Conservation (phyloP, 1,284 basidiomycete species). For the Ustilago xerochloae region DNA sequence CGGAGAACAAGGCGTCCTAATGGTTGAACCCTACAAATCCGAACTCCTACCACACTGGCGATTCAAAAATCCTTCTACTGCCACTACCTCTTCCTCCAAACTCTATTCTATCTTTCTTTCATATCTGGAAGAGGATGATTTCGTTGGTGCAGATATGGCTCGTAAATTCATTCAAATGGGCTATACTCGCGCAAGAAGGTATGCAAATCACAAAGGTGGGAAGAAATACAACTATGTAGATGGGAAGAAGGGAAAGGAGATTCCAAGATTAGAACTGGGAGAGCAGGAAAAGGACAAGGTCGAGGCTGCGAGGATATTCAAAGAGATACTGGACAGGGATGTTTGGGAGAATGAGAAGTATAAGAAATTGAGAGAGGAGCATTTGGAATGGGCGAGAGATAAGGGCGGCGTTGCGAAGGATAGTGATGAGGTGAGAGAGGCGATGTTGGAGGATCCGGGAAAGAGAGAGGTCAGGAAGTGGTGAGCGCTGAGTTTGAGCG, state of each 20-base stretch:
- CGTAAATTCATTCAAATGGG: constrained; percentile 51
- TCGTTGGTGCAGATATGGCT: constrained; percentile 42
- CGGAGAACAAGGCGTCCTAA: constrained; percentile 50
- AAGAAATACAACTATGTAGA: constrained; percentile 31
- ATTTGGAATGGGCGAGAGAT: constrained; percentile 16
- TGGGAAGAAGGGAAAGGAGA: constrained; percentile 1
- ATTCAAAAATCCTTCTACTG: constrained; percentile 30
- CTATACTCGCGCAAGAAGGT: constrained; percentile 40
- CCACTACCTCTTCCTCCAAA: constrained; percentile 18
- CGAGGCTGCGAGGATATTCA: constrained; percentile 41
- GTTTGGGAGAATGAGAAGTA: constrained; percentile 33
- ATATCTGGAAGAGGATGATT: constrained; percentile 35
- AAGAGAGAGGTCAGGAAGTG: constrained; percentile 13
- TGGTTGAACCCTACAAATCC: constrained; percentile 49
- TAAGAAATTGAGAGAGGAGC: constrained; percentile 19
- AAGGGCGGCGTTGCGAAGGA: not conserved
- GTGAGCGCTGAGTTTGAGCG: not conserved
- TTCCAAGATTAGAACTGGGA: constrained; percentile 9
- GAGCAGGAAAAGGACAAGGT: constrained; percentile 41
- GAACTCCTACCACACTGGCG: constrained; percentile 43
- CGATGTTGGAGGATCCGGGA: constrained; percentile 6
- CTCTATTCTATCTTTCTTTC: constrained; percentile 20
- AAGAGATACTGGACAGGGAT: constrained; percentile 20
- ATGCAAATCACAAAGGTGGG: constrained; percentile 47
- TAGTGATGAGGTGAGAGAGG: constrained; percentile 12